Evolutionary conservation across 768 basidiomycete species (phyloP).

Genomic region (Piloderma croceum): DNA sequence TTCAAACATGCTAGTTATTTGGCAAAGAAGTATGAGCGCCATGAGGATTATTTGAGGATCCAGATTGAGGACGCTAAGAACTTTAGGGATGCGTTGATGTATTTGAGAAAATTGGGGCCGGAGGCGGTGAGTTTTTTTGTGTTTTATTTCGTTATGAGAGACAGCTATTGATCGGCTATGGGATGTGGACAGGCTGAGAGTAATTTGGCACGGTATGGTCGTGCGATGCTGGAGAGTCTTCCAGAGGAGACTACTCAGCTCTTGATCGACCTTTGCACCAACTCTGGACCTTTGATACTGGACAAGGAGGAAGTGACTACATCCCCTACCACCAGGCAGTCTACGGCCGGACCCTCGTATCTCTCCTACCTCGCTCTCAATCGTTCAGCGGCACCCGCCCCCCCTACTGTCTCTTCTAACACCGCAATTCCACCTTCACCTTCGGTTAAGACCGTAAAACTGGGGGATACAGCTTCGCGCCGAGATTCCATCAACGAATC

Average conservation of each 20-base stretch:
- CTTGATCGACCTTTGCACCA: slow-evolving; percentile 83
- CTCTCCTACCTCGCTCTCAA: slow-evolving; percentile 51
- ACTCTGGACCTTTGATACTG: slow-evolving; percentile 39
- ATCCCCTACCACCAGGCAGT: slow-evolving; percentile 28
- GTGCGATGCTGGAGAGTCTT: slow-evolving; percentile 73
- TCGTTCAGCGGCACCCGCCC: slow-evolving; percentile 21
- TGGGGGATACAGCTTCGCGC: slow-evolving; percentile 1
- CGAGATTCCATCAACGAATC: not conserved
- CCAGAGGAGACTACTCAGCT: slow-evolving; percentile 88
- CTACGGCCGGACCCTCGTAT: slow-evolving; percentile 39
- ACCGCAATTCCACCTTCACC: slow-evolving; percentile 4
- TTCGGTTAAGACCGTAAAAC: slow-evolving; percentile 6
- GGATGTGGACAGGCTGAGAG: slow-evolving; percentile 88
- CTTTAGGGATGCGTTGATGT: slow-evolving; percentile 73
- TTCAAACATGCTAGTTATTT: slow-evolving; percentile 93
- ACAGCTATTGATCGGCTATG: not conserved
- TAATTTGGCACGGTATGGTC: slow-evolving; percentile 83
- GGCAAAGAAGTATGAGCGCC: slow-evolving; percentile 83
- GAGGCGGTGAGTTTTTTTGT: slow-evolving; percentile 56
- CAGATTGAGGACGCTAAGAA: slow-evolving; percentile 90
- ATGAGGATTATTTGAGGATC: slow-evolving; percentile 90
- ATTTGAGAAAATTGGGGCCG: slow-evolving; percentile 72
- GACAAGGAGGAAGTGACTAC: slow-evolving; percentile 34
- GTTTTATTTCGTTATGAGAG: not conserved
- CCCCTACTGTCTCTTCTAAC: slow-evolving; percentile 15